Evolutionary conservation across 768 basidiomycete species (phyloP).

Genomic region (Amanita inopinata): DNA sequence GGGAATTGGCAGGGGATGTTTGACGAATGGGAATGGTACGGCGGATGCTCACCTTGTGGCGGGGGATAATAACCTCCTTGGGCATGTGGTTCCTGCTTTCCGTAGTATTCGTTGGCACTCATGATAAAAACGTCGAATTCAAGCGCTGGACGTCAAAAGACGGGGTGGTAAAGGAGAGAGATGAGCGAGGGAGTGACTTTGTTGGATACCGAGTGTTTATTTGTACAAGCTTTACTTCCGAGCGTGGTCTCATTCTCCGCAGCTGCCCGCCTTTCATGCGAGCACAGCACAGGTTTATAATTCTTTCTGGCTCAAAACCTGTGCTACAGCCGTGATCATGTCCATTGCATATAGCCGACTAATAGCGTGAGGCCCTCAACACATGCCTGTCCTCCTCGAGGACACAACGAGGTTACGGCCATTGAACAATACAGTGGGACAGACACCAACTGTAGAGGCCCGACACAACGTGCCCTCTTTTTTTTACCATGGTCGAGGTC

Average conservation of each 20-base stretch:
- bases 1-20: neutral
- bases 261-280: no score
- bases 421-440: no score
- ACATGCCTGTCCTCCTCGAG: neutral
- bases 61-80: slow-evolving; percentile 30
- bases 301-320: no score
- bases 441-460: no score
- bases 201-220: slow-evolving; percentile 18
- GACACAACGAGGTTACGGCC: neutral
- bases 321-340: neutral
- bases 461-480: no score
- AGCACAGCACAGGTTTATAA: no score
- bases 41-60: slow-evolving; percentile 26
- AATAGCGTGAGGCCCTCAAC: no score
- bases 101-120: slow-evolving; percentile 75
- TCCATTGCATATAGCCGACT: no score
- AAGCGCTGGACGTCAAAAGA: neutral
- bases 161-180: slow-evolving; percentile 5
- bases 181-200: slow-evolving; percentile 7
- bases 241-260: no score
- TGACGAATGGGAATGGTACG: slow-evolving; percentile 5
- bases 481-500: no score
- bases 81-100: slow-evolving; percentile 44
- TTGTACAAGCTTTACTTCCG: slow-evolving; percentile 20
- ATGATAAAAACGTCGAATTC: slow-evolving; percentile 32